Evolutionary conservation across 352 stramenopile species (phyloP).

Genomic region (Globisporangium apiculatum): DNA sequence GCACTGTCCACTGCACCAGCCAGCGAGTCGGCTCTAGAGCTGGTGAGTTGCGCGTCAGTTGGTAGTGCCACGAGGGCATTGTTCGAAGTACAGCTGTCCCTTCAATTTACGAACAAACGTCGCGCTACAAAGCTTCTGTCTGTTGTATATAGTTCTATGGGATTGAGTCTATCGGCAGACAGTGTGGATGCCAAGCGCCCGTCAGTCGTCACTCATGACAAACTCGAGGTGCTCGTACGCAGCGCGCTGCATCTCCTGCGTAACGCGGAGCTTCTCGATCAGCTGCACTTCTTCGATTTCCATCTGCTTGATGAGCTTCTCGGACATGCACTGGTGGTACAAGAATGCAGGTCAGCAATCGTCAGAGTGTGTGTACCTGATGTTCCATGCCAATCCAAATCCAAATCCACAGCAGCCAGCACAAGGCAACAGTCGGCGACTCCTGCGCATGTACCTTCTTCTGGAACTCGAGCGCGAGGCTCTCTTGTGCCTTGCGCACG

Average conservation of each 20-base stretch:
- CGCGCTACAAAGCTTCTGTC: background rate
- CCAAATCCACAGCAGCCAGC: no score
- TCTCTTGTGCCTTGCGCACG: slow-evolving; percentile 34
- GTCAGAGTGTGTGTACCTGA: background rate
- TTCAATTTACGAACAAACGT: no score
- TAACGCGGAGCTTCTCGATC: slow-evolving; percentile 53
- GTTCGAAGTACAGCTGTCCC: no score
- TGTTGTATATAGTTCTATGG: background rate
- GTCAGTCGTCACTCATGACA: slow-evolving; percentile 38
- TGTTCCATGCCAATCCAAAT: background rate
- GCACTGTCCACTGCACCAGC: slow-evolving; percentile 6
- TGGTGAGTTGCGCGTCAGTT: no score
- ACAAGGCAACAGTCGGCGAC: no score
- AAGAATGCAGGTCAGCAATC: background rate
- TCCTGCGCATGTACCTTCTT: slow-evolving; percentile 17
- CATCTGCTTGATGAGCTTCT: slow-evolving; percentile 62
- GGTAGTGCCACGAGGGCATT: no score
- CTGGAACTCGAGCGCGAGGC: slow-evolving; percentile 46
- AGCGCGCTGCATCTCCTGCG: slow-evolving; percentile 54
- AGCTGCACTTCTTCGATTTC: slow-evolving; percentile 49
- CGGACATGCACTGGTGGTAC: slow-evolving; percentile 24
- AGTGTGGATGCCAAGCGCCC: background rate
- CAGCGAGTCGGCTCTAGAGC: slow-evolving; percentile 7
- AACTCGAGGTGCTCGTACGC: slow-evolving; percentile 65
- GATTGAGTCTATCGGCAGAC: no score